Conservation (phyloP, 129 eudicot species). For the Saposhnikovia divaricata region DNA sequence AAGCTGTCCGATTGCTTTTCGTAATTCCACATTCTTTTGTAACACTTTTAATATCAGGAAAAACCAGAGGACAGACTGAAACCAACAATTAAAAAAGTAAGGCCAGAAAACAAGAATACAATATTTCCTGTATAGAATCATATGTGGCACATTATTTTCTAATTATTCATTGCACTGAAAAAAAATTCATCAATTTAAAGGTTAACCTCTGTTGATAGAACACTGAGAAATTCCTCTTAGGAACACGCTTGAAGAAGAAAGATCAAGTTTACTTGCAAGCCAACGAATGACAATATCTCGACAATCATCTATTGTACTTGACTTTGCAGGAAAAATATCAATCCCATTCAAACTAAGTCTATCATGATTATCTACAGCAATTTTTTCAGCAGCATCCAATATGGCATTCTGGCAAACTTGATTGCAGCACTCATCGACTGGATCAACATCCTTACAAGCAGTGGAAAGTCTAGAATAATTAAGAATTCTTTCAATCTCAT, state of each 20-base stretch:
- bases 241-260: conserved; percentile 34
- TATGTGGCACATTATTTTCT: not conserved
- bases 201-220: conserved; percentile 37
- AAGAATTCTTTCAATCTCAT: conserved; percentile 34
- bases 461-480: conserved; percentile 20
- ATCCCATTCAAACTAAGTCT: conserved; percentile 12
- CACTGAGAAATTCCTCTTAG: conserved; percentile 59
- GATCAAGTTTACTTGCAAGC: conserved; percentile 45
- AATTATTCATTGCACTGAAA: not conserved
- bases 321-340: conserved; percentile 6
- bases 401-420: conserved; percentile 52
- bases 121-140: not conserved
- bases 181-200: not conserved
- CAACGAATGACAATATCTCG: conserved; percentile 39
- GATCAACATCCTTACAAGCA: conserved; percentile 41
- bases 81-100: not conserved
- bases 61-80: conserved; percentile 58
- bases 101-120: not conserved
- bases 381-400: conserved; percentile 38
- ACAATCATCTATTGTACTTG: conserved; percentile 37
- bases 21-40: conserved; percentile 40
- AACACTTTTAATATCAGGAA: conserved; percentile 33
- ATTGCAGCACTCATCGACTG: conserved; percentile 41
- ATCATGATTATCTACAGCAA: conserved; percentile 19
- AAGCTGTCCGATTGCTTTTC: conserved; percentile 26